A percentile compares a stretch with the other conserved stretches of the same genome.
phyloP scores from a whole-genome alignment of 257 asterid species.

The Ocimum tenuiflorum region DNA sequence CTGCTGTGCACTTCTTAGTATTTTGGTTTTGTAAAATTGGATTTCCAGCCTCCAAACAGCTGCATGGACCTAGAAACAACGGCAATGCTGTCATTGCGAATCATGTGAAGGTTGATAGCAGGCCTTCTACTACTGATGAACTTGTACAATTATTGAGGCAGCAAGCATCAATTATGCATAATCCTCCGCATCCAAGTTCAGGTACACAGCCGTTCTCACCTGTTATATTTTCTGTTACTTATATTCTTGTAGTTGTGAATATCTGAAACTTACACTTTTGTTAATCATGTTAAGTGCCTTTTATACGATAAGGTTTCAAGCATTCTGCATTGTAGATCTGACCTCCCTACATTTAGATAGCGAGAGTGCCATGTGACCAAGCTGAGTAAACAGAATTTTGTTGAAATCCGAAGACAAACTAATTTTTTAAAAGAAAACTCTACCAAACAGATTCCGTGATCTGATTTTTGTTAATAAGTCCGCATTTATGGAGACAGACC shows the following conservation, averaged over 20 bases:
- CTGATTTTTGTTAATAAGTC: not conserved
- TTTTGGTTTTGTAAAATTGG: not conserved
- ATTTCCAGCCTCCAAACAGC: conserved; percentile 34
- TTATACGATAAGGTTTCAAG: not conserved
- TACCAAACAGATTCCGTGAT: not conserved
- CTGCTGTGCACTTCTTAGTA: not conserved
- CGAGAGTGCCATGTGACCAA: not conserved
- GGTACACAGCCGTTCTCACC: conserved; percentile 21
- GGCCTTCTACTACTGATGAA: conserved; percentile 42
- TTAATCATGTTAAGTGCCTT: not conserved
- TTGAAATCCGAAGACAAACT: not conserved
- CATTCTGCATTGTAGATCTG: not conserved
- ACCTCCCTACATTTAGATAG: not conserved
- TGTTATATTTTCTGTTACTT: not conserved
- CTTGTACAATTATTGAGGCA: conserved; percentile 64
- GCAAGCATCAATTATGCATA: conserved; percentile 41
- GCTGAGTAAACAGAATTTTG: not conserved
- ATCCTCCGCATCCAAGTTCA: conserved; percentile 26
- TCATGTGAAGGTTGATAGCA: conserved; percentile 24
- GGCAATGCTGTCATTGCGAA: conserved; percentile 23
- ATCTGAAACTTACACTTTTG: not conserved
- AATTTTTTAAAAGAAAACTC: not conserved
- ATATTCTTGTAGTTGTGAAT: not conserved
- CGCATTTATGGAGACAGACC: too few species aligned
- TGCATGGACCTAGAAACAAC: conserved; percentile 29